These are phyloP conservation scores for Leccinum broughii DNA, from an alignment of 768 basidiomycete species.

Conservation along the genomic window DNA sequence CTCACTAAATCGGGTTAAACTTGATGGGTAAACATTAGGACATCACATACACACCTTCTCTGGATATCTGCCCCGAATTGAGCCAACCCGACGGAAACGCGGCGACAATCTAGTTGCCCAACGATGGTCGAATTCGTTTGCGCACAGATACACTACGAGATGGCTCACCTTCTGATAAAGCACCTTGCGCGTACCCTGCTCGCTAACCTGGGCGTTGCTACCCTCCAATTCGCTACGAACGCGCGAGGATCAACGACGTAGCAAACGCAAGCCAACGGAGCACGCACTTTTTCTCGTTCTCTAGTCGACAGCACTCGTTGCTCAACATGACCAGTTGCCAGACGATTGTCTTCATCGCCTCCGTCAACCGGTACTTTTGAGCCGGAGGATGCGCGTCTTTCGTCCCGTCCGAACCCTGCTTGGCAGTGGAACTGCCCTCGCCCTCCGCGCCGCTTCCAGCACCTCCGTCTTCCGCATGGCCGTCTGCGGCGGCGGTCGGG, in stretches of 20 bases:
- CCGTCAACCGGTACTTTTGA: conserved; percentile 79
- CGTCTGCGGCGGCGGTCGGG: conserved; percentile 23
- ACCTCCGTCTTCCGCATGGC: conserved; percentile 34
- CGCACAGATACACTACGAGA: neutral
- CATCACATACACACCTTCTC: conserved; percentile 61
- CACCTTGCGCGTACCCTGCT: conserved; percentile 76
- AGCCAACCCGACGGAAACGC: conserved; percentile 85
- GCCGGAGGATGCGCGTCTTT: conserved; percentile 59
- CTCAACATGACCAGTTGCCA: conserved; percentile 82
- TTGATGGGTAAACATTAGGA: neutral
- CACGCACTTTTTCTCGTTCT: conserved; percentile 63
- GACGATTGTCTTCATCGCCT: conserved; percentile 74
- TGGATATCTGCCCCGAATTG: conserved; percentile 80
- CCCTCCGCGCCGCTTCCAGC: conserved; percentile 28
- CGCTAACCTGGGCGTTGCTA: conserved; percentile 69
- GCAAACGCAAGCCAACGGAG: neutral
- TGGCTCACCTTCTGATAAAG: conserved; percentile 72
- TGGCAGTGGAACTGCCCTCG: conserved; percentile 21
- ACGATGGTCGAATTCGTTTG: neutral
- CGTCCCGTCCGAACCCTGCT: conserved; percentile 30
- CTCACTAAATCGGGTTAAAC: conserved; percentile 51
- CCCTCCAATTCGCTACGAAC: conserved; percentile 55
- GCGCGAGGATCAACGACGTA: neutral
- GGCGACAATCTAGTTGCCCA: conserved; percentile 57
- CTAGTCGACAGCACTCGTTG: conserved; percentile 73